Evolutionary conservation across 192 early-diverging fungal species (phyloP), one percentile per base, ranked within the genome.

Genomic region (Mortierella hygrophila): DNA sequence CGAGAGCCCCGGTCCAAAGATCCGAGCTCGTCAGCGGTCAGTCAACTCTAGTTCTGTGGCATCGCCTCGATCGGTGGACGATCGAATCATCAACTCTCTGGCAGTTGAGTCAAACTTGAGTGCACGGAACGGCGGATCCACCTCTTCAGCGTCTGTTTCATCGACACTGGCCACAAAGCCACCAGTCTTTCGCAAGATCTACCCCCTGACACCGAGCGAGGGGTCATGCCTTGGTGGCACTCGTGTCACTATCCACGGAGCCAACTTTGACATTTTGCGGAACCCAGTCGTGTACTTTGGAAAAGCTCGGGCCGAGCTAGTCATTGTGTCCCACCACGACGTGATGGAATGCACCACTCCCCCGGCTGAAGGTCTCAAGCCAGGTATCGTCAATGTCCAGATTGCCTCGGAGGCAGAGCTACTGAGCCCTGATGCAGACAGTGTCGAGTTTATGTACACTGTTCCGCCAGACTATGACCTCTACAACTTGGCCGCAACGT

Each of bases 271-370:
- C 21, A 15, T 71, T 15, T 69, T 85, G 68, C 77, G 79, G 49
- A 85, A 85, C 44, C 82, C 82, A 26, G 77, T 79, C 6, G 82
- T 85, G 21, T 85, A 52, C 57, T 85, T 85, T 72, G 82, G 82
- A 21, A 79, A 85, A 46, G 68, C 65, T 6, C 82, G 52, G 18
- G 82, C 82, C 13, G 82, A 85, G 40, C 55, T 85, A 1, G 82
- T 85, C 49, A 79, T 74, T 21, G 79, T 85, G 0, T 85, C 82
- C 1, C 82, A 85, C 41, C 82, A 85, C 54, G 82, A 85, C 70
- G 82, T 85, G 32, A 85, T 85, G 82, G 82, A 85, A 52, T 85
- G 82, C 37, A 85, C 82, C 2, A 85, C 82, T 8, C 82, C 82
- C 16, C 77, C 82, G 3, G 82, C 82, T 20, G 82, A 85, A 35